Conservation (phyloP, 805 yeast species). For the Cyberlindnera samutprakarnensis region DNA sequence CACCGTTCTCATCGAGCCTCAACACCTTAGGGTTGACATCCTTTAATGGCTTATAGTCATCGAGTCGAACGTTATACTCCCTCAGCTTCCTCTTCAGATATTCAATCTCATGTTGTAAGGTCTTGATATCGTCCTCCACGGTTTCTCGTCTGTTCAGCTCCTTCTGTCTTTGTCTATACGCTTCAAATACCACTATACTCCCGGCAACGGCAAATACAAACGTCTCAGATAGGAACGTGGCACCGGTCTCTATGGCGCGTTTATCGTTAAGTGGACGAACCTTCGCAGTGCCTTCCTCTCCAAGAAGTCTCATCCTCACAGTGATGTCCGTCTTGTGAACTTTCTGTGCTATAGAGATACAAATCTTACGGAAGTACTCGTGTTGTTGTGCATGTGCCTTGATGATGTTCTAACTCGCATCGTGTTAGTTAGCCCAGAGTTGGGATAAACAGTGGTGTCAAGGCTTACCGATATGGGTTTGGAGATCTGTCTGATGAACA, state of each 20-base stretch:
- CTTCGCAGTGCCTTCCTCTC: constrained; percentile 28
- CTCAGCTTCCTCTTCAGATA: constrained; percentile 42
- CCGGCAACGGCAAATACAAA: constrained; percentile 81
- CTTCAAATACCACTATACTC: constrained; percentile 62
- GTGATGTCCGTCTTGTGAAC: constrained; percentile 59
- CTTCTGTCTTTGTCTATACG: constrained; percentile 58
- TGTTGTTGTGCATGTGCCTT: constrained; percentile 73
- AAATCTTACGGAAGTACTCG: constrained; percentile 49
- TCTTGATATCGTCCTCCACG: constrained; percentile 63
- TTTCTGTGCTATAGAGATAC: constrained; percentile 66
- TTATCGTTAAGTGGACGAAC: constrained; percentile 76
- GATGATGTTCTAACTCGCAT: constrained; percentile 43
- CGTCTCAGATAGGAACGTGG: constrained; percentile 67
- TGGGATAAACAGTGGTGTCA: not conserved
- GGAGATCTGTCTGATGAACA: constrained; percentile 66
- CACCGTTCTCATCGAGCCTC: constrained; percentile 25
- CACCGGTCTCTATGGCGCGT: constrained; percentile 77
- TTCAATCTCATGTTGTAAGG: constrained; percentile 64
- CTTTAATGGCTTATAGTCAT: constrained; percentile 42
- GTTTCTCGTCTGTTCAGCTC: constrained; percentile 54
- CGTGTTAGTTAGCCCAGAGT: not conserved
- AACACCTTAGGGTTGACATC: constrained; percentile 39
- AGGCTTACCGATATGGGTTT: constrained; percentile 56
- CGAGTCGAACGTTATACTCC: constrained; percentile 33
- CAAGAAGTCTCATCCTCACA: constrained; percentile 46